A percentile compares a stretch with the other conserved stretches of the same genome.
Conservation (phyloP, 495 filamentous ascomycete genomes). For the Tuber melanosporum region DNA sequence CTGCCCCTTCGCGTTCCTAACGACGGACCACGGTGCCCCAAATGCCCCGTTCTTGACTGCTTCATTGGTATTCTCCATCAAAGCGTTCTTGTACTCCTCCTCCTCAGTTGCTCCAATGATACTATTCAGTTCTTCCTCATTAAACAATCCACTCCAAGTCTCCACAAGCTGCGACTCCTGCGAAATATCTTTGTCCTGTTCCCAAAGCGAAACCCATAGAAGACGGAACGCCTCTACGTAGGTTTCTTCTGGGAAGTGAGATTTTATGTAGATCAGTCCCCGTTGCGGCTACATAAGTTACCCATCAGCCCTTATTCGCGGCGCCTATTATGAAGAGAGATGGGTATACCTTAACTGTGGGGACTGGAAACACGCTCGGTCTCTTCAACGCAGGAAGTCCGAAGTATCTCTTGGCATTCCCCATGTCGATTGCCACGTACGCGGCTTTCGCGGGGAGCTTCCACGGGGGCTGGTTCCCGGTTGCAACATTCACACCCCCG, state of each 20-base stretch:
- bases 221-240: constrained; percentile 47
- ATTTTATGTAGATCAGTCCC: constrained; percentile 59
- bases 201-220: constrained; percentile 49
- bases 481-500: constrained; percentile 60
- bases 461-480: constrained; percentile 71
- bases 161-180: constrained; percentile 45
- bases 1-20: constrained; percentile 52
- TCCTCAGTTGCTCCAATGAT: constrained; percentile 50
- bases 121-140: constrained; percentile 45
- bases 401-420: constrained; percentile 27
- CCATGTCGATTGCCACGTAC: constrained; percentile 48
- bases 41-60: constrained; percentile 61
- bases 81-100: constrained; percentile 53
- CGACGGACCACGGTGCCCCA: constrained; percentile 70
- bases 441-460: constrained; percentile 58
- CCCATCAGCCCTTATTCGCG: neutral
- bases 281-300: constrained; percentile 51
- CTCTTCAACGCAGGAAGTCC: constrained; percentile 14
- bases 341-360: constrained; percentile 34
- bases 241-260: constrained; percentile 44
- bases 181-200: constrained; percentile 48
- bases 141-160: constrained; percentile 44
- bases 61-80: constrained; percentile 55
- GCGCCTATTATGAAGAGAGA: too few species aligned
- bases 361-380: constrained; percentile 51